Base-by-base conservation (phyloP, 2,329 filamentous ascomycete genomes). In the Phaeophleospora eucalypticola region DNA sequence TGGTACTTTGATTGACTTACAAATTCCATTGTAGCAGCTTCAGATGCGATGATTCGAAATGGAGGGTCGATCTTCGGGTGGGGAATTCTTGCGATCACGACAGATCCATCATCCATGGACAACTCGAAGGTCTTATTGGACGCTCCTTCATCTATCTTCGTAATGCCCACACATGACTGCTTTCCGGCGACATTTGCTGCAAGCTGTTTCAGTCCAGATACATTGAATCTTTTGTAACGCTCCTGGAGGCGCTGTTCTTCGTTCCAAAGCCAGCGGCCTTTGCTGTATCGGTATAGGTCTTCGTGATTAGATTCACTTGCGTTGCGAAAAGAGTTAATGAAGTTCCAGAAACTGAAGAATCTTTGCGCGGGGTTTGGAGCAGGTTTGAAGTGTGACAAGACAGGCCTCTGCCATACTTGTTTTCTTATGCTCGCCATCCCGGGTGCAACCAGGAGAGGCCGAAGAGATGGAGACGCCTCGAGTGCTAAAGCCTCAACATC, bases 101-200 rank as follows among this genome's bases (percentile, higher is more conserved):
- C 18, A 7, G 39, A 29, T 1, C 50, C 58, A 50, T 63, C 39
- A 45, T 63, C 54, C 58, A 62, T 62, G 9, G 37, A 36, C 27
- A 64, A 52, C n/a, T 47, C 52, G 45, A 62, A 61, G 19, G 56
- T 52, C 35, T 60, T 61, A 46, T 63, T 64, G 53, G 52, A 64
- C 7, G 49, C 48, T 36, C 62, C 62, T 46, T 65, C 61, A 36
- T 51, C 52, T 16, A 61, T 37, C 46, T 65, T 65, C 37, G 43
- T 29, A 29, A 47, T 43, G 40, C 19, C 37, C 14, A 48, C 19
- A 24, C 45, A 48, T 6, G 40, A 43, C 17, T 35, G 45, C 24
- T 39, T 33, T 27, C 40, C 39, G 39, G 12, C 38, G 18, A 40
- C 40, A 14, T 37, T 34, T n/a, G 45, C 45, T 38, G 45, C 45